A percentile compares a stretch with the other conserved stretches of the same genome.
These are phyloP conservation scores for Prunus mira DNA, from an alignment of 306 rosid genomes.

Conservation along the genomic window DNA sequence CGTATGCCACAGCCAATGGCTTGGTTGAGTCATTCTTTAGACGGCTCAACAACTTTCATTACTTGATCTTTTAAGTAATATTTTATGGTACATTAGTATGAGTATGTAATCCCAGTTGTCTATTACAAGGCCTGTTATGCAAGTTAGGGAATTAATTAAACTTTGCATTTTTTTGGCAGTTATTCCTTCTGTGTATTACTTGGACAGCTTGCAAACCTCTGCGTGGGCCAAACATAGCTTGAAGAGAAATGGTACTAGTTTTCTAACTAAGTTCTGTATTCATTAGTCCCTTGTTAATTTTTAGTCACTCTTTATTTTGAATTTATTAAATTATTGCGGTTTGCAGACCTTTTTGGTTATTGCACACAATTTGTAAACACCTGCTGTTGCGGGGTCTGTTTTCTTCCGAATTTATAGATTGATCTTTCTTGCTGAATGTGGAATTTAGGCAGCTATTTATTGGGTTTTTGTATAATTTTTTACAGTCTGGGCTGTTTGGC, in stretches of 20 bases:
- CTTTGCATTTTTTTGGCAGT: neutral
- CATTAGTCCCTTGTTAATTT: neutral
- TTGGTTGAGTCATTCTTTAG: neutral
- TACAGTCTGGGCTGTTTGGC: neutral
- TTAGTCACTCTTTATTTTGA: slow-evolving; percentile 19
- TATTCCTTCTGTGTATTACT: slow-evolving; percentile 5
- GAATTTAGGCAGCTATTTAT: neutral
- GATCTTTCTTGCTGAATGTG: neutral
- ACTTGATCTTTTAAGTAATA: neutral
- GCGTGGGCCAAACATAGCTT: slow-evolving; percentile 9
- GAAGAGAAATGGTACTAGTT: slow-evolving; percentile 29
- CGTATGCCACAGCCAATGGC: neutral
- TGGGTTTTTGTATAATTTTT: neutral
- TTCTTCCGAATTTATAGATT: neutral
- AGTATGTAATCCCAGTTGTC: neutral
- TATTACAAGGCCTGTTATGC: neutral
- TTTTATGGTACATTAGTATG: neutral
- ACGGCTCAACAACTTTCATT: neutral
- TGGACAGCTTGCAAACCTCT: slow-evolving; percentile 23
- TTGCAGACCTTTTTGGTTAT: neutral
- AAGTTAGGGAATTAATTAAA: neutral
- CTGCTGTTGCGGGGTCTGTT: neutral
- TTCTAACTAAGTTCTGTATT: neutral
- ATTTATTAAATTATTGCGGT: neutral
- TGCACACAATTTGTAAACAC: neutral